phyloP scores from a whole-genome alignment of 441 rosid species.

The Kokia cookei region DNA sequence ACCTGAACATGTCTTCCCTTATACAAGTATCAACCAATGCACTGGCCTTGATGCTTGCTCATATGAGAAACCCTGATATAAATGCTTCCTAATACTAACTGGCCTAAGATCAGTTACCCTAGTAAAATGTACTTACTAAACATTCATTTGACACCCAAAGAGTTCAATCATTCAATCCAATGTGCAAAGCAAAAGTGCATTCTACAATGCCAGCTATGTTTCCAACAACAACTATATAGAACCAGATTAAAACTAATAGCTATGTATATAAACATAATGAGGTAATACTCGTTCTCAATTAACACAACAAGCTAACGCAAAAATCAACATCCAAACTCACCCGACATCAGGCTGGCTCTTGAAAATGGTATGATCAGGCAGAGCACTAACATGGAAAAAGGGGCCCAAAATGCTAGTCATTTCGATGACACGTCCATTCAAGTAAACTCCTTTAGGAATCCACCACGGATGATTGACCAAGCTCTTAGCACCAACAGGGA shows the following conservation, averaged over 20 bases:
- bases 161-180: not conserved
- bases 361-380: constrained; percentile 76
- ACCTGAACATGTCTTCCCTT: not conserved
- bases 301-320: not conserved
- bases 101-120: not conserved
- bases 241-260: not conserved
- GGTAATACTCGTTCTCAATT: not conserved
- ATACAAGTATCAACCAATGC: not conserved
- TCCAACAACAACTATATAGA: not conserved
- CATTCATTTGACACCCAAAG: not conserved
- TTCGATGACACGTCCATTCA: constrained; percentile 92
- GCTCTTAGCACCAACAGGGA: constrained; percentile 73
- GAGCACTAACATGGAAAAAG: constrained; percentile 88
- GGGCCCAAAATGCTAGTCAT: constrained; percentile 98
- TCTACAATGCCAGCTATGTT: not conserved
- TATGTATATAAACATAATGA: not conserved
- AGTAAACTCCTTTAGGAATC: constrained; percentile 86
- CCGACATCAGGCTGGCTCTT: constrained; percentile 97
- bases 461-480: constrained; percentile 92
- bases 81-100: not conserved
- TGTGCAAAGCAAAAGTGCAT: not conserved
- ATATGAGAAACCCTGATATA: not conserved
- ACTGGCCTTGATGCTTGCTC: not conserved
- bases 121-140: not conserved
- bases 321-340: constrained; percentile 38